These are phyloP conservation scores for Candida adriatica DNA, from an alignment of 805 yeast species.

Conservation along the genomic window DNA sequence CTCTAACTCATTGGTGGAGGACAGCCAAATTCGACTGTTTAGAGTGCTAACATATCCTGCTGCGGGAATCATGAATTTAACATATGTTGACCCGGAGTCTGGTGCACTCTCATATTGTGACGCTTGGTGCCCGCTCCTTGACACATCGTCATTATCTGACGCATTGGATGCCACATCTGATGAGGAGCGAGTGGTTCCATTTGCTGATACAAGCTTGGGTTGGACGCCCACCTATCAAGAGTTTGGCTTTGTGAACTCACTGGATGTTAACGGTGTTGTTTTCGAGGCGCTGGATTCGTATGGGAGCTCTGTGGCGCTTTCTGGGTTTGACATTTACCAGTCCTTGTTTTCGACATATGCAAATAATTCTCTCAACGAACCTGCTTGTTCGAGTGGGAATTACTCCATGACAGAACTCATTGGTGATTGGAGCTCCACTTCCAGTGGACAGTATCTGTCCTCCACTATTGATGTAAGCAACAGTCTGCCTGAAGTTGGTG, in stretches of 20 bases:
- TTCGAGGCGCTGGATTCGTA: conserved; percentile 60
- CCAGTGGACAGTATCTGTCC: conserved; percentile 30
- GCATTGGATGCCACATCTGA: conserved; percentile 7
- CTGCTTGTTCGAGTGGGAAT: conserved; percentile 39
- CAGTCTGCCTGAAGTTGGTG: conserved; percentile 29
- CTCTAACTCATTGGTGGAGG: conserved; percentile 47
- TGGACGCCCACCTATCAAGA: conserved; percentile 57
- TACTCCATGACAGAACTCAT: conserved; percentile 25
- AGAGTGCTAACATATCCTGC: conserved; percentile 73
- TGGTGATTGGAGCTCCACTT: conserved; percentile 25
- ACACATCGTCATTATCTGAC: conserved; percentile 28
- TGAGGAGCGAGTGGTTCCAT: conserved; percentile 10
- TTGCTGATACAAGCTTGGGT: conserved; percentile 29
- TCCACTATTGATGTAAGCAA: conserved; percentile 25
- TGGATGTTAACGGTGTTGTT: conserved; percentile 55
- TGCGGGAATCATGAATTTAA: conserved; percentile 84
- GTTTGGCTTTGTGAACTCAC: conserved; percentile 67
- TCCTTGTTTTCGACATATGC: conserved; percentile 56
- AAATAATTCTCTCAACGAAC: conserved; percentile 62
- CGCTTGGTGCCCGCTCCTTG: conserved; percentile 78
- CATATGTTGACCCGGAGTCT: conserved; percentile 71
- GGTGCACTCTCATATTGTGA: conserved; percentile 62
- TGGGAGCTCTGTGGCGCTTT: conserved; percentile 61
- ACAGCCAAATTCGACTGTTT: conserved; percentile 48
- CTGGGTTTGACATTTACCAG: conserved; percentile 69